Evolutionary conservation across 2,329 filamentous ascomycete genomes (phyloP), one percentile per base, ranked within the genome.

Genomic region (Rachicladosporium sp.): DNA sequence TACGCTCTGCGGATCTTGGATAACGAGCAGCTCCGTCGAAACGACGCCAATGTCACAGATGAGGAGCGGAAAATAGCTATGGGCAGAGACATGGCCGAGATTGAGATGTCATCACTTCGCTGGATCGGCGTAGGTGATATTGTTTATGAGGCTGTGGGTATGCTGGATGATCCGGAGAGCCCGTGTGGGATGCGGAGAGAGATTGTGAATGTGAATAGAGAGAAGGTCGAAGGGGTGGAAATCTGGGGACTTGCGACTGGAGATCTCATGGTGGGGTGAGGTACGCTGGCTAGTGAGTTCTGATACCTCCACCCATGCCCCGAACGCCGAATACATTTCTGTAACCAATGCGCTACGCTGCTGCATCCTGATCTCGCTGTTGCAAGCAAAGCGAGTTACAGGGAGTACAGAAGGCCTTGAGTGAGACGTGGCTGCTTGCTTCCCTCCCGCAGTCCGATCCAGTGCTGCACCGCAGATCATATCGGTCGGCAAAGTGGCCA

Each of bases 201-300:
- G 11, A 47, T 69, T 4, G 53, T 51, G 23, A 31, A 50, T 33
- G 51, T 60, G 2, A 49, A 46, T n/a, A 42, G 47, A 41, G 58
- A 60, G 4, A 61, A 57, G 31, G 62, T 66, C 1, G 52, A 57
- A 35, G 48, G 63, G 43, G 51, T 65, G 19, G 64, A 66, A 40
- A 66, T 70, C 33, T 69, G 64, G 63, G 56, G 59, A 1, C 45
- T 67, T 55, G 67, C 70, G 45, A 50, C 12, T 32, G 38, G 58
- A 31, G 56, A 58, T 37, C 41, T 61, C 19, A 42, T 38, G 40
- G 35, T 32, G 30, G 30, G 15, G 15, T 19, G 15, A 19, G 15
- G 15, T 19, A 19, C 15, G 15, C 15, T 5, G 15, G 15, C 3
- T 19, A 5, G 15, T 19, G 15, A 19, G 15, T 3, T 19, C 15